These are phyloP conservation scores for Sporothrix phasma DNA, from an alignment of 2,329 filamentous ascomycete species.

Conservation along the genomic window DNA sequence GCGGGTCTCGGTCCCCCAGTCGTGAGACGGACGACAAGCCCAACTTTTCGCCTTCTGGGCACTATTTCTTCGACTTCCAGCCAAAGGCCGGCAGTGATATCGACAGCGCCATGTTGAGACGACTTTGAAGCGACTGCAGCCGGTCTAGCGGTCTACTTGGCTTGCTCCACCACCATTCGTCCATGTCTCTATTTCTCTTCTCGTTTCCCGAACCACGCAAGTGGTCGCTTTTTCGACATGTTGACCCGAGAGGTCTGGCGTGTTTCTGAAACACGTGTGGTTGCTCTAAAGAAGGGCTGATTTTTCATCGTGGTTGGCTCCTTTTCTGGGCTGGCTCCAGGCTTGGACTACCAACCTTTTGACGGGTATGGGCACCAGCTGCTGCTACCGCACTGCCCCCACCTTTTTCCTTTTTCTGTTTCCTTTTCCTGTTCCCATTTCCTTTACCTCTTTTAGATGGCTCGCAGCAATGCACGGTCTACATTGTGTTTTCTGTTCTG, in stretches of 20 bases:
- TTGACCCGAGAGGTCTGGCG: neutral
- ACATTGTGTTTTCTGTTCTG: neutral
- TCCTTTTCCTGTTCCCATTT: too few relatives aligned
- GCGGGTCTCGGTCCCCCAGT: slow-evolving; percentile 24
- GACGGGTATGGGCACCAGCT: too few relatives aligned
- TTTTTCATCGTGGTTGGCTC: too few relatives aligned
- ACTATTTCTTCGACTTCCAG: slow-evolving; percentile 1
- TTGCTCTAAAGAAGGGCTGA: neutral
- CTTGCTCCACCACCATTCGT: neutral
- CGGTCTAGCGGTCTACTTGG: neutral
- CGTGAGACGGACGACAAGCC: slow-evolving; percentile 26
- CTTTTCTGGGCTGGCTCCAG: too few relatives aligned
- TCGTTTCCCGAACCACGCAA: neutral
- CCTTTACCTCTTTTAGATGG: slow-evolving; percentile 5
- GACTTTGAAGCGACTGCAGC: slow-evolving; percentile 24
- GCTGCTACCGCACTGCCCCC: neutral
- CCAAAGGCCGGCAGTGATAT: slow-evolving; percentile 35
- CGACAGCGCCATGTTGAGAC: slow-evolving; percentile 45
- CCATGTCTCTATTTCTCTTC: neutral
- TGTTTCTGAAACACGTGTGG: neutral
- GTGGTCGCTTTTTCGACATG: neutral
- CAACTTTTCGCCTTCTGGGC: slow-evolving; percentile 30
- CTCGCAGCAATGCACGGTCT: slow-evolving; percentile 15
- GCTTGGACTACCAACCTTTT: too few relatives aligned
- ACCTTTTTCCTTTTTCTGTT: neutral